Conservation (phyloP, 2,329 filamentous ascomycete genomes). For the Sclerotinia trifoliorum region DNA sequence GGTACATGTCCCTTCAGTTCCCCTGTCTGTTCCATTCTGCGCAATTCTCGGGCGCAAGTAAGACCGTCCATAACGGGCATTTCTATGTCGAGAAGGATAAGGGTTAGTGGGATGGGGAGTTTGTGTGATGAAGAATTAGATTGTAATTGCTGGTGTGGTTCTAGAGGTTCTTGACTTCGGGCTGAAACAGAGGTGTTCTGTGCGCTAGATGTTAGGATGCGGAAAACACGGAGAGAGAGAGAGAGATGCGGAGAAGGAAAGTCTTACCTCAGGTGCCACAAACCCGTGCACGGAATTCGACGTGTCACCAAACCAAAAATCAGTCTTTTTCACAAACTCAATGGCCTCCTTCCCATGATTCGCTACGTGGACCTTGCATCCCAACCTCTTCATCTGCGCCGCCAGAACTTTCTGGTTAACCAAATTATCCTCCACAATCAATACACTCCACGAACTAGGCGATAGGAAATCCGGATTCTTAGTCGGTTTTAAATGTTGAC, state of each 20-base stretch:
- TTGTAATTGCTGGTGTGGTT: not conserved
- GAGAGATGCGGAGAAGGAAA: not conserved
- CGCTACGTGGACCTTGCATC: conserved; percentile 46
- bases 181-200: not conserved
- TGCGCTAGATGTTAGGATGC: not conserved
- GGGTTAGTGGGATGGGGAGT: not conserved
- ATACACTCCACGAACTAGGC: conserved; percentile 38
- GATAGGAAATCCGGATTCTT: conserved; percentile 1
- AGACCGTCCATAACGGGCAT: conserved; percentile 83
- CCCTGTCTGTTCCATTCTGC: conserved; percentile 61
- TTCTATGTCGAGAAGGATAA: conserved; percentile 76
- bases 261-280: conserved; percentile 48
- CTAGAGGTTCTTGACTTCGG: not conserved
- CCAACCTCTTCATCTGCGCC: conserved; percentile 50
- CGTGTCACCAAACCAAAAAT: conserved; percentile 46
- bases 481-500: not conserved
- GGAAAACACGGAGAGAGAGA: not conserved
- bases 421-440: conserved; percentile 60
- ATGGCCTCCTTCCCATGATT: conserved; percentile 58
- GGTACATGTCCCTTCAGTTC: conserved; percentile 62
- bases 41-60: conserved; percentile 66
- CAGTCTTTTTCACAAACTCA: conserved; percentile 37
- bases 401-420: conserved; percentile 60
- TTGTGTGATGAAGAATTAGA: not conserved
- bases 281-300: conserved; percentile 30